These are phyloP conservation scores for Camellia oleifera DNA, from an alignment of 179 eudicot genomes.

Conservation along the genomic window DNA sequence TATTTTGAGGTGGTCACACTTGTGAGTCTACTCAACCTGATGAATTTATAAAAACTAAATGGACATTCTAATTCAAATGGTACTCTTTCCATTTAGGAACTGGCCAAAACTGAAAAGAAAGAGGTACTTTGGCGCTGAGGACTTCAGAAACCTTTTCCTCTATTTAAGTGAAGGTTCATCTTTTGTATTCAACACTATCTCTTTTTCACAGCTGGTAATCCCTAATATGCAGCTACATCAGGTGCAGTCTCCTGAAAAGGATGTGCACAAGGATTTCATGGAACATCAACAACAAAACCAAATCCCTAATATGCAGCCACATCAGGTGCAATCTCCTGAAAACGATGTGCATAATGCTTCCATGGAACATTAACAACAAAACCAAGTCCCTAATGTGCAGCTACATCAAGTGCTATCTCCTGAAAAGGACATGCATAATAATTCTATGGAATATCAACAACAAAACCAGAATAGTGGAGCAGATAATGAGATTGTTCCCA, in stretches of 20 bases:
- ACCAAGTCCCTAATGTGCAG: no score
- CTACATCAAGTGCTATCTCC: no score
- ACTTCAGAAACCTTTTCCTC: neutral
- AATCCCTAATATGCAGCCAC: neutral
- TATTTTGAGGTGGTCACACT: no score
- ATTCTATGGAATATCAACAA: conserved; percentile 5
- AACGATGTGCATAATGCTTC: neutral
- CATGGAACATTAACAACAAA: conserved; percentile 6
- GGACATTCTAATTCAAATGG: no score
- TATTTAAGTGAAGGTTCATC: neutral
- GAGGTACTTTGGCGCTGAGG: conserved; percentile 28
- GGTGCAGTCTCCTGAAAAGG: conserved; percentile 22
- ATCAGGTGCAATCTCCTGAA: conserved; percentile 24
- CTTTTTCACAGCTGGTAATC: conserved; percentile 13
- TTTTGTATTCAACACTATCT: neutral
- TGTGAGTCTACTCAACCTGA: no score
- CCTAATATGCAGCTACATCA: conserved; percentile 26
- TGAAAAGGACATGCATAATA: conserved; percentile 1
- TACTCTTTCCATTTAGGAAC: conserved; percentile 11
- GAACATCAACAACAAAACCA: conserved; percentile 1
- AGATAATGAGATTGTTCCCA: conserved; percentile 48
- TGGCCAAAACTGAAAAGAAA: conserved; percentile 28
- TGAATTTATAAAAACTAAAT: no score
- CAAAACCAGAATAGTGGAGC: conserved; percentile 35
- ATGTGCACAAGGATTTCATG: neutral